phyloP scores from a whole-genome alignment of 1,139 yeast species.

The Scheffersomyces lignicola region DNA sequence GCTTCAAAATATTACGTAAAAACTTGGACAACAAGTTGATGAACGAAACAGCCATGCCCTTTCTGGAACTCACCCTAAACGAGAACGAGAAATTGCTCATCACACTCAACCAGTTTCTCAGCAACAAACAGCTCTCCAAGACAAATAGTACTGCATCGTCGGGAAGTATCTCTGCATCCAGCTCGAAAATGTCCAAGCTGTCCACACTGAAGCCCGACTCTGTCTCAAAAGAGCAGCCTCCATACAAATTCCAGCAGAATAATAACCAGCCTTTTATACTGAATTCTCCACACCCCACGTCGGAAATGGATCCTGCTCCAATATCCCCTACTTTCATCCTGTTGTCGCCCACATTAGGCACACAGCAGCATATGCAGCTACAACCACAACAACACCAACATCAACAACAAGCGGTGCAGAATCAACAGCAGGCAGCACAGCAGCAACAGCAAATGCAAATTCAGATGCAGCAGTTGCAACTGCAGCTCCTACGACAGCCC shows the following conservation, averaged over 20 bases:
- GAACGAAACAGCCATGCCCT: constrained; percentile 13
- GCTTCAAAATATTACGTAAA: constrained; percentile 24
- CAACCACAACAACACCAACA: constrained; percentile 5
- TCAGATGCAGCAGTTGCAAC: neutral
- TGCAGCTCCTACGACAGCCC: too few species aligned
- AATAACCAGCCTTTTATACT: neutral
- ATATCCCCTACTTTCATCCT: constrained; percentile 6
- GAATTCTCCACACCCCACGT: neutral
- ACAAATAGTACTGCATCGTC: neutral
- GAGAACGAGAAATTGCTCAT: constrained; percentile 28
- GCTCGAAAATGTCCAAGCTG: too few species aligned
- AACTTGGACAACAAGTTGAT: constrained; percentile 23
- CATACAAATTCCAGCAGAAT: too few species aligned
- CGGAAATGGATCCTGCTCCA: neutral
- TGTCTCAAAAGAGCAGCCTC: too few species aligned
- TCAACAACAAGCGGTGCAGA: constrained; percentile 6
- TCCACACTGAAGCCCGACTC: too few species aligned
- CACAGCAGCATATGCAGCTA: constrained; percentile 4
- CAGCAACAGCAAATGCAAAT: constrained; percentile 5
- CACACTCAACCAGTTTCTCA: constrained; percentile 18
- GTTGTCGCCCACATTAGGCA: constrained; percentile 8
- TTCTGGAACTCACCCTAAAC: constrained; percentile 17
- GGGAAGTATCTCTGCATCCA: neutral
- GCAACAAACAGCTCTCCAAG: constrained; percentile 8
- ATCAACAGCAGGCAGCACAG: constrained; percentile 6